A percentile compares a stretch with the other conserved stretches of the same genome.
These are phyloP conservation scores for Darksidea phi DNA, from an alignment of 495 filamentous ascomycete species.

Conservation along the genomic window DNA sequence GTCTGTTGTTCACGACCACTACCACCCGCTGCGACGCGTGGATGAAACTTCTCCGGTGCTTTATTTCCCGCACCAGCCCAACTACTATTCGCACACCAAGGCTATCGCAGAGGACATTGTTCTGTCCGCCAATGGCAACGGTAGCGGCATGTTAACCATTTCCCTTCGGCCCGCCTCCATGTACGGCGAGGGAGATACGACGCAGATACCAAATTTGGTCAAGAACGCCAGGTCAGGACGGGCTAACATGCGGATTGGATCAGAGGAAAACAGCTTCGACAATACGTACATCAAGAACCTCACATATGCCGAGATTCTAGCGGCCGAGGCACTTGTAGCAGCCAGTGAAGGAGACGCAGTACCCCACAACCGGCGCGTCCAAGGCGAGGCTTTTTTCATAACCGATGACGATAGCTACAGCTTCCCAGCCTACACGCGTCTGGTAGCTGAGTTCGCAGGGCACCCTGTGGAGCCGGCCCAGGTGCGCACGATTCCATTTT, in stretches of 20 bases:
- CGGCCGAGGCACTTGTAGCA: conserved; percentile 1
- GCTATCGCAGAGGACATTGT: conserved; percentile 6
- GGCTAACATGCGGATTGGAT: conserved; percentile 1
- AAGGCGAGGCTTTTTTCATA: conserved; percentile 7
- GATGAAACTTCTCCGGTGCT: conserved; percentile 3
- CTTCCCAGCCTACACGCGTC: not conserved
- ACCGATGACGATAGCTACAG: not conserved
- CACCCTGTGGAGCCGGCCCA: not conserved
- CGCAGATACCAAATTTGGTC: not conserved
- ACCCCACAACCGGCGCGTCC: not conserved
- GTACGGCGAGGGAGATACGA: conserved; percentile 1
- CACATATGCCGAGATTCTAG: conserved; percentile 3
- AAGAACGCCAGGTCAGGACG: not conserved
- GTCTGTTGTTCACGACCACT: conserved; percentile 14
- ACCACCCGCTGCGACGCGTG: not conserved
- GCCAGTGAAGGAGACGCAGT: not conserved
- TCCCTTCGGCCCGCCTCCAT: conserved; percentile 5
- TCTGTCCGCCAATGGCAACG: conserved; percentile 10
- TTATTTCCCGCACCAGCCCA: conserved; percentile 4
- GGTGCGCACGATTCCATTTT: not conserved
- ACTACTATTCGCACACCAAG: conserved; percentile 19
- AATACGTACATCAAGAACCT: conserved; percentile 3
- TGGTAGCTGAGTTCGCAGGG: not conserved
- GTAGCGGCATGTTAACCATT: conserved; percentile 1
- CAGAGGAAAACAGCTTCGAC: not conserved